Evolutionary conservation across 768 basidiomycete genomes (phyloP).

Genomic region (Naganishia onofrii): DNA sequence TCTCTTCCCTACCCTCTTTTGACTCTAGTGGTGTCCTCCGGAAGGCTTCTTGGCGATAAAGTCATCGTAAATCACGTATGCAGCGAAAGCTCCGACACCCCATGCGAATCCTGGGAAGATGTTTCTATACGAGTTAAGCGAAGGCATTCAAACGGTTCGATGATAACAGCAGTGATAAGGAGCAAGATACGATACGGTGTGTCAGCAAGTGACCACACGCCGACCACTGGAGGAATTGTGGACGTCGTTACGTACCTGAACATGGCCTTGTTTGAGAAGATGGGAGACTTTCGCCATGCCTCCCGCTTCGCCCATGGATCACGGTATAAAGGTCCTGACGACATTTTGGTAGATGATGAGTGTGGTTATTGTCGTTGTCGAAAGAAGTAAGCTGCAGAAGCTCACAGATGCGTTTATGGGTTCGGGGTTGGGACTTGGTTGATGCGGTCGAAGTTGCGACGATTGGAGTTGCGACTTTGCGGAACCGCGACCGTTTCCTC

Average conservation of each 20-base stretch:
- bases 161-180: not conserved
- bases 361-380: too few relatives aligned
- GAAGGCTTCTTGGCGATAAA: conserved; percentile 43
- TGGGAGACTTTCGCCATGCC: conserved; percentile 85
- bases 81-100: conserved; percentile 84
- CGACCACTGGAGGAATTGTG: too few relatives aligned
- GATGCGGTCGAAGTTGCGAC: too few relatives aligned
- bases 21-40: conserved; percentile 26
- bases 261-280: conserved; percentile 82
- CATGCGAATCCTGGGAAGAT: conserved; percentile 94
- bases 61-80: conserved; percentile 84
- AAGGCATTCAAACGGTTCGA: not conserved
- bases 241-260: conserved; percentile 61
- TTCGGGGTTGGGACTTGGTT: too few relatives aligned
- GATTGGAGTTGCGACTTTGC: too few relatives aligned
- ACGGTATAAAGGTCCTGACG: conserved; percentile 57
- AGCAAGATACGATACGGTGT: not conserved
- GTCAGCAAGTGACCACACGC: not conserved
- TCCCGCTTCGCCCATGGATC: conserved; percentile 94
- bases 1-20: not conserved
- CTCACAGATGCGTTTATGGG: not conserved
- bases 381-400: too few relatives aligned
- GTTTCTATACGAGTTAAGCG: conserved; percentile 55
- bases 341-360: too few relatives aligned
- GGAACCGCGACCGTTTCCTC: too few relatives aligned